Base-by-base conservation (phyloP, 2,329 filamentous ascomycete species). In the Penicillium glabrum region DNA sequence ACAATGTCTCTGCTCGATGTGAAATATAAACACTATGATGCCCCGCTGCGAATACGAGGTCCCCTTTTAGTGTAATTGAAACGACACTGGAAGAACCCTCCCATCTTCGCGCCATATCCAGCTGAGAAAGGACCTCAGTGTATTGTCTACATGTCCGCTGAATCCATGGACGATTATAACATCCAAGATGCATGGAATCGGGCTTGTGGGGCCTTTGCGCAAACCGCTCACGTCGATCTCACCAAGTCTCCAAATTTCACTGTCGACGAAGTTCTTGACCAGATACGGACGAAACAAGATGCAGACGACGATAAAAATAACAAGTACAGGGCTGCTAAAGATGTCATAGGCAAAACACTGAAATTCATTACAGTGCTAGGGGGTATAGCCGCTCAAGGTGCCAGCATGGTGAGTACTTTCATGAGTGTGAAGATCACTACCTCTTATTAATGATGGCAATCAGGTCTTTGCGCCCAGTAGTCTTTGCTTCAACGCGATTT, bases 401-500 rank as follows among this genome's bases (percentile, higher is more conserved):
- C 67, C 2, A 69, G 66, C 7, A 68, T 69, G 61, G 67, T 69
- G 35, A 53, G 61, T 46, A 29, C 14, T 52, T 67, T 64, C 23
- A 26, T 26, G 1, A 7, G 3, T 26, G 24, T 7, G 24, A 7
- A 26, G 6, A 26, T 7, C 5, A 26, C 24, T 24, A 7, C 24
- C 24, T 26, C 24, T 26, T 26, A 26, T 26, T 26, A 7, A 26
- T 26, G 24, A 26, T 26, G 24, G 24, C 24, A 26, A 26, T 6
- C 24, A 26, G 24, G 60, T 67, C 5, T 70, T 70, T 54, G 67
- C 61, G 14, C 69, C 69, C 1, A 61, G 62, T 19, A 58, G 50
- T 21, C 62, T 71, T 8, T 70, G 68, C 54, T 70, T 71, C 56
- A 69, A 68, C 52, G 69, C 69, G 1, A 63, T 70, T 37, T 65